Conservation (phyloP, 2,329 filamentous ascomycete genomes). For the Hypoxylon sp. region DNA sequence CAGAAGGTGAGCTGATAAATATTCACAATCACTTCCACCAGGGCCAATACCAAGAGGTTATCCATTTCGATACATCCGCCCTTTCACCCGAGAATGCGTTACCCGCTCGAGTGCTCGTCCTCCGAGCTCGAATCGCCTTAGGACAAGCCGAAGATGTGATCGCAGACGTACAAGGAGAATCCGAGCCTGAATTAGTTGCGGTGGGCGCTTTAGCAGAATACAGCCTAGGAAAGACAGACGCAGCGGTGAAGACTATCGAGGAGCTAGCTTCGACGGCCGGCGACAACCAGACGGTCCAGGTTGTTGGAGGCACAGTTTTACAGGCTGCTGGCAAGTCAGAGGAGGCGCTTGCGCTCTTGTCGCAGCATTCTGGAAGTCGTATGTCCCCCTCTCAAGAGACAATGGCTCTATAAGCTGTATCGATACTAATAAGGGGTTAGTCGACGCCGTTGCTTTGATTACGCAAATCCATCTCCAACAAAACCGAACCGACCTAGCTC, state of each 20-base stretch:
- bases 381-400: slow-evolving; percentile 57
- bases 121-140: slow-evolving; percentile 86
- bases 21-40: slow-evolving; percentile 80
- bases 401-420: background rate
- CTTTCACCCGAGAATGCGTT: slow-evolving; percentile 85
- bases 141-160: slow-evolving; percentile 83
- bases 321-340: slow-evolving; percentile 86
- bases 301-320: slow-evolving; percentile 85
- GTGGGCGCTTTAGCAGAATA: slow-evolving; percentile 82
- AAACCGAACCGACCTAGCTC: slow-evolving; percentile 89
- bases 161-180: slow-evolving; percentile 74
- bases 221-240: slow-evolving; percentile 70
- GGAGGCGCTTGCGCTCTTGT: slow-evolving; percentile 83
- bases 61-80: slow-evolving; percentile 86
- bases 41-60: slow-evolving; percentile 87
- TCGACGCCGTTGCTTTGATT: slow-evolving; percentile 85
- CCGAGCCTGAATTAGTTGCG: slow-evolving; percentile 81
- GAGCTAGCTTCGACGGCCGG: slow-evolving; percentile 75
- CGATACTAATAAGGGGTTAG: slow-evolving; percentile 57
- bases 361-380: slow-evolving; percentile 90
- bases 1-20: slow-evolving; percentile 80
- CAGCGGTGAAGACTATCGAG: slow-evolving; percentile 75
- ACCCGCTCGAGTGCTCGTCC: slow-evolving; percentile 81
- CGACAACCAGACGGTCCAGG: slow-evolving; percentile 85
- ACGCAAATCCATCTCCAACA: slow-evolving; percentile 93